Evolutionary conservation across 257 asterid species (phyloP).

Genomic region (Cruciata laevipes): DNA sequence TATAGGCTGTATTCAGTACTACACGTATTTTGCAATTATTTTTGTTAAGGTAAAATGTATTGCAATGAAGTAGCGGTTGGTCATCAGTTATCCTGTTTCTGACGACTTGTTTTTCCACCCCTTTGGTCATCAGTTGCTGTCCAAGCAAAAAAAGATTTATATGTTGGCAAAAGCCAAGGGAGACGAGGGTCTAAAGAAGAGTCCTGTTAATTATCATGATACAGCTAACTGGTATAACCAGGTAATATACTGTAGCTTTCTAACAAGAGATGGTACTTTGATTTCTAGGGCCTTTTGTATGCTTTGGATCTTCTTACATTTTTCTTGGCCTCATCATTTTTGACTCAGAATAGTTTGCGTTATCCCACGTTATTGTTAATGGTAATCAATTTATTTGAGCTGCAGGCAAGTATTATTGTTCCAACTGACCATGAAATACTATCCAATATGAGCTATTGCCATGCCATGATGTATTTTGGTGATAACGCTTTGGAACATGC

Average conservation of each 20-base stretch:
- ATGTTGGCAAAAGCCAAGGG: not conserved
- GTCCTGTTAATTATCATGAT: slow-evolving; percentile 1
- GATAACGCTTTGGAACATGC: slow-evolving; percentile 4
- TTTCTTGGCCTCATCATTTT: not conserved
- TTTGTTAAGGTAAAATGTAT: not conserved
- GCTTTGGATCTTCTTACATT: not conserved
- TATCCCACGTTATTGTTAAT: not conserved
- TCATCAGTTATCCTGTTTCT: not conserved
- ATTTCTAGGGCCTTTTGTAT: not conserved
- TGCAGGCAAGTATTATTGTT: slow-evolving; percentile 10
- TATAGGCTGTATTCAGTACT: not conserved
- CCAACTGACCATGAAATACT: not conserved
- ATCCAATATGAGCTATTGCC: slow-evolving; percentile 6
- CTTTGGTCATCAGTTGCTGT: not conserved
- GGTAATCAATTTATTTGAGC: not conserved
- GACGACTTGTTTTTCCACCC: not conserved
- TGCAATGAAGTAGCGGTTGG: no score
- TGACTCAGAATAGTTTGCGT: no score
- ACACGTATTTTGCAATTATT: no score
- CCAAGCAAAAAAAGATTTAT: not conserved
- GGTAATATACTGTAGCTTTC: slow-evolving; percentile 15
- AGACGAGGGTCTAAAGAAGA: not conserved
- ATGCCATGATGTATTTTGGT: not conserved
- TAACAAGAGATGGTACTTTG: not conserved
- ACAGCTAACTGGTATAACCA: slow-evolving; percentile 22